Evolutionary conservation across 2,329 filamentous ascomycete species (phyloP).

Genomic region (Cadophora sp.): DNA sequence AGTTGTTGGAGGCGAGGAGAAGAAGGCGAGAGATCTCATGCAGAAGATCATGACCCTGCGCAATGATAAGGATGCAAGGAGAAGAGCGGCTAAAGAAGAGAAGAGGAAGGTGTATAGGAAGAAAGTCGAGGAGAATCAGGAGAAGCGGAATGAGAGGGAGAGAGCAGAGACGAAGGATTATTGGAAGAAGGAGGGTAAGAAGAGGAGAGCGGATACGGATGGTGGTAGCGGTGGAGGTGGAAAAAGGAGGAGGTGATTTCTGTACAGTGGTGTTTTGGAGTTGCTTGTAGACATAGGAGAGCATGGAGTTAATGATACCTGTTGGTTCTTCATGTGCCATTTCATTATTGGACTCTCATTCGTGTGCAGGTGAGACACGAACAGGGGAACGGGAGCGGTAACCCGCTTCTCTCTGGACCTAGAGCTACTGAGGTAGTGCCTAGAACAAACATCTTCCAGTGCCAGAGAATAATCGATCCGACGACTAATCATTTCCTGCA

Average conservation of each 20-base stretch:
- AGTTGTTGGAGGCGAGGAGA: conserved; percentile 85
- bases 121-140: conserved; percentile 80
- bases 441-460: background rate
- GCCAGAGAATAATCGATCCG: background rate
- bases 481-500: background rate
- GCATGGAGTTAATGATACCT: conserved; percentile 19
- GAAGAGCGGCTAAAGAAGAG: conserved; percentile 86
- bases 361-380: background rate
- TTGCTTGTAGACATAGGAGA: conserved; percentile 17
- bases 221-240: conserved; percentile 55
- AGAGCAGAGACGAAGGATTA: conserved; percentile 92
- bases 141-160: conserved; percentile 86
- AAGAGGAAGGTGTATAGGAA: conserved; percentile 79
- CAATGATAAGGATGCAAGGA: conserved; percentile 88
- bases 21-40: conserved; percentile 85
- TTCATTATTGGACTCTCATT: background rate
- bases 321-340: background rate
- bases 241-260: conserved; percentile 39
- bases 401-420: background rate
- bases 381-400: background rate
- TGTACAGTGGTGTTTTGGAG: conserved; percentile 19
- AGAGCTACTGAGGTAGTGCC: no score
- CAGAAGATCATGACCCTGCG: conserved; percentile 90
- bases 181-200: conserved; percentile 90
- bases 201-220: conserved; percentile 64